A percentile compares a stretch with the other conserved stretches of the same genome.
Conservation (phyloP, 257 asterid species). For the Petunia secreta region DNA sequence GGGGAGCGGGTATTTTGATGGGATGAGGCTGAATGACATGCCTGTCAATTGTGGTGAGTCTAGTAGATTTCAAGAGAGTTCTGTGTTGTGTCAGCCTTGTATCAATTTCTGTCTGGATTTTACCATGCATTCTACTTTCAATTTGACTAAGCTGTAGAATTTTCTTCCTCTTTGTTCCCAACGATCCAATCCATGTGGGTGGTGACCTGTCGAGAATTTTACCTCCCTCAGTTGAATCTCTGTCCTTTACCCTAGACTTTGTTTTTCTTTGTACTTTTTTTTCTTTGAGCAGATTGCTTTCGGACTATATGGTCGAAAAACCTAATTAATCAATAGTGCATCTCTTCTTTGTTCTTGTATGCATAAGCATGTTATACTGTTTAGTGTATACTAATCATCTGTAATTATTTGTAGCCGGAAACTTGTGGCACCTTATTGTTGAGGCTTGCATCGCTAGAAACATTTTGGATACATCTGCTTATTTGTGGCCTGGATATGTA, state of each 20-base stretch:
- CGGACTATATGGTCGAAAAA: neutral
- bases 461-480: slow-evolving; percentile 88
- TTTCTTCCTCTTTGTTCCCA: neutral
- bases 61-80: slow-evolving; percentile 21
- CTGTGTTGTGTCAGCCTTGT: slow-evolving; percentile 12
- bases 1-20: slow-evolving; percentile 79
- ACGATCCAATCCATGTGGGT: neutral
- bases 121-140: slow-evolving; percentile 2
- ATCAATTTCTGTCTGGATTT: neutral
- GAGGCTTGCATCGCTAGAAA: slow-evolving; percentile 98
- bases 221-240: neutral
- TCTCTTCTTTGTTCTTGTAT: slow-evolving; percentile 8
- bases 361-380: slow-evolving; percentile 1
- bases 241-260: neutral
- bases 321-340: slow-evolving; percentile 4
- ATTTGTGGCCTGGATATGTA: slow-evolving; percentile 95
- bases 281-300: neutral
- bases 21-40: slow-evolving; percentile 81
- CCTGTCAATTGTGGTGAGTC: slow-evolving; percentile 84
- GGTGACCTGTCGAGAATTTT: slow-evolving; percentile 7
- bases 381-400: slow-evolving; percentile 35
- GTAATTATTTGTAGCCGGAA: slow-evolving; percentile 67
- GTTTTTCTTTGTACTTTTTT: neutral
- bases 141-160: neutral
- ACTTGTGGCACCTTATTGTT: slow-evolving; percentile 82